Evolutionary conservation across 345 rosid species (phyloP).

Genomic region (Bruguiera sexangula): DNA sequence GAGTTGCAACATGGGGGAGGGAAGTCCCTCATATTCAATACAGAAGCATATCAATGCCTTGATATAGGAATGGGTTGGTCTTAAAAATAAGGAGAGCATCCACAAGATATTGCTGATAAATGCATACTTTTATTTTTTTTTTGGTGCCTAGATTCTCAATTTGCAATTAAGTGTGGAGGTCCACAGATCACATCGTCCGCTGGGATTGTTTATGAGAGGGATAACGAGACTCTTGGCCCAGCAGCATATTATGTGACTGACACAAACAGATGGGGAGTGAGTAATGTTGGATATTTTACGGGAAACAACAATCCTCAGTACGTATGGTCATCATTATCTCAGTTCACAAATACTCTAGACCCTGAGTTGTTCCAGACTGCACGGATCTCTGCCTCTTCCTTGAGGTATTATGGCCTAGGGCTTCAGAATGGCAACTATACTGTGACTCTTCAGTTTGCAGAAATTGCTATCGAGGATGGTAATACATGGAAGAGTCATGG

Average conservation of each 20-base stretch:
- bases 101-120: no score
- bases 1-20: no score
- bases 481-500: slow-evolving; percentile 42
- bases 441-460: slow-evolving; percentile 49
- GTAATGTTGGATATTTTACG: slow-evolving; percentile 32
- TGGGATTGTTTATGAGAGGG: slow-evolving; percentile 43
- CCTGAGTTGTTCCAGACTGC: slow-evolving; percentile 52
- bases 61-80: no score
- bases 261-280: slow-evolving; percentile 43
- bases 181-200: slow-evolving; percentile 39
- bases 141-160: slow-evolving; percentile 41
- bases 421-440: slow-evolving; percentile 78
- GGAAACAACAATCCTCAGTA: no score
- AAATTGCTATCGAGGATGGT: slow-evolving; percentile 23
- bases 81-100: no score
- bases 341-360: slow-evolving; percentile 6
- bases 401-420: slow-evolving; percentile 78
- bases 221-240: slow-evolving; percentile 55
- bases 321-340: no score
- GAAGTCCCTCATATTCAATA: no score
- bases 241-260: slow-evolving; percentile 49
- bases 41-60: no score
- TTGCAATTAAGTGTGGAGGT: slow-evolving; percentile 69
- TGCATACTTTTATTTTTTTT: not conserved
- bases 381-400: slow-evolving; percentile 61